These are phyloP conservation scores for Puccinia novopanici DNA, from an alignment of 1,284 basidiomycete species.

Conservation along the genomic window DNA sequence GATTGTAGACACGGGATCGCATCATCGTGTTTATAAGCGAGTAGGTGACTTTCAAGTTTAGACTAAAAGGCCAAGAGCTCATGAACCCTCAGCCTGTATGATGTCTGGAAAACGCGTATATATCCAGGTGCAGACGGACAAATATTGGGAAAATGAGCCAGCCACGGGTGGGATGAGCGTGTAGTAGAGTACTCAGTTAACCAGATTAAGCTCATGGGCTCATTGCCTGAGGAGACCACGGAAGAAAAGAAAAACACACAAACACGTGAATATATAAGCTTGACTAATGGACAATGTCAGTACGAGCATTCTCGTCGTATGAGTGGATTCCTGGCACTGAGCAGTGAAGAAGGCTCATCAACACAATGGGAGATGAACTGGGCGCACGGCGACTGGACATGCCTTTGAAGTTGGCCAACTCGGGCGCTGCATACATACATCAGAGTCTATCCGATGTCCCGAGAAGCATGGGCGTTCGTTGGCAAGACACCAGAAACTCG, in stretches of 20 bases:
- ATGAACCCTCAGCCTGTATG: neutral
- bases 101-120: neutral
- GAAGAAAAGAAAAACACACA: neutral
- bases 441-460: neutral
- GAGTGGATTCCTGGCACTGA: neutral
- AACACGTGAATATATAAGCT: neutral
- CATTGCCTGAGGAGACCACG: neutral
- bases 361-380: constrained; percentile 1
- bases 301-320: neutral
- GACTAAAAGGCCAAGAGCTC: neutral
- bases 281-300: neutral
- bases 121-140: neutral
- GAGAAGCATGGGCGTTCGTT: neutral
- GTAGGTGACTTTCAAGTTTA: neutral
- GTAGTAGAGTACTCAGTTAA: neutral
- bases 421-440: neutral
- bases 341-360: neutral
- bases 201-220: neutral
- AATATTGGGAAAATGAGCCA: neutral
- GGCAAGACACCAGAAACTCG: neutral
- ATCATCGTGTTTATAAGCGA: neutral
- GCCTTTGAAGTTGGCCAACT: neutral
- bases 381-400: neutral
- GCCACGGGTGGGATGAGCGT: too few relatives aligned
- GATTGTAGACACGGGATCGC: neutral